Evolutionary conservation across 768 basidiomycete genomes (phyloP).

Genomic region (Neoboletus subvelutipes): DNA sequence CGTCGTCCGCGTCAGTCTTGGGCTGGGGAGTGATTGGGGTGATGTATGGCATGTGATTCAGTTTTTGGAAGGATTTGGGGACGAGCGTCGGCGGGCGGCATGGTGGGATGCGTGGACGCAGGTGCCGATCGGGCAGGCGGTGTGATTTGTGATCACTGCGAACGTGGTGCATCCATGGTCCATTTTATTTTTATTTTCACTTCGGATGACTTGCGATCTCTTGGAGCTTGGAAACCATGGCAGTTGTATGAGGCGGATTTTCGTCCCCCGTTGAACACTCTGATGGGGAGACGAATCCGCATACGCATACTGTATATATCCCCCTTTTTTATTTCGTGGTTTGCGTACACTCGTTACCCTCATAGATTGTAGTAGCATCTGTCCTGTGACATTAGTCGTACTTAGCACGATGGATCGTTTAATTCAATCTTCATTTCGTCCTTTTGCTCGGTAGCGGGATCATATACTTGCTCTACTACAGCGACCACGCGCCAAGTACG

Average conservation of each 20-base stretch:
- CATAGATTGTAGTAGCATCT: neutral
- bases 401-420: neutral
- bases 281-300: neutral
- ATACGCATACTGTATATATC: neutral
- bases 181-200: neutral
- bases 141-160: slow-evolving; percentile 18
- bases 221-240: neutral
- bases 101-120: slow-evolving; percentile 45
- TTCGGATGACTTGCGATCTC: too few species aligned
- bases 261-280: neutral
- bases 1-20: slow-evolving; percentile 74
- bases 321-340: neutral
- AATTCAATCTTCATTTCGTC: neutral
- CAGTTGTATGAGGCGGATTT: neutral
- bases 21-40: slow-evolving; percentile 74
- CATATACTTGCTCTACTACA: neutral
- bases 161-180: too few species aligned
- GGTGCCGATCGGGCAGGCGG: slow-evolving; percentile 34
- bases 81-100: slow-evolving; percentile 34
- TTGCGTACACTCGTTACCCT: neutral
- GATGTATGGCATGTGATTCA: slow-evolving; percentile 63
- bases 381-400: neutral
- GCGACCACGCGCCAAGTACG: neutral
- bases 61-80: slow-evolving; percentile 47
- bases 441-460: neutral